Evolutionary conservation across 306 rosid species (phyloP).

Genomic region (Carpinus viminea): DNA sequence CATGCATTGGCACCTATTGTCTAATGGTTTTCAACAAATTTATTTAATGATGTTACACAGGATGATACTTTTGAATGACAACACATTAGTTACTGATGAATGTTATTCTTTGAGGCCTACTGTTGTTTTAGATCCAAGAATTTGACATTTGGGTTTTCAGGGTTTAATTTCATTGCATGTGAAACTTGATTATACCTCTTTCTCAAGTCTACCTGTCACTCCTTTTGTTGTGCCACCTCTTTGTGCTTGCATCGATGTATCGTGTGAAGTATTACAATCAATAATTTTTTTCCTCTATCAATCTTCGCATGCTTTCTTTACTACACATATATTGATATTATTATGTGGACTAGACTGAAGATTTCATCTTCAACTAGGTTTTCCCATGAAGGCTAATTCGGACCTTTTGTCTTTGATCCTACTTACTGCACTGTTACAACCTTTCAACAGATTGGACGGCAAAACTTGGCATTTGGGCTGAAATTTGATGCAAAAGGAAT

Average conservation of each 20-base stretch:
- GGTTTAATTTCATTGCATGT: not conserved
- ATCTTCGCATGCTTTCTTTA: slow-evolving; percentile 9
- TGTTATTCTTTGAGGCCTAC: not conserved
- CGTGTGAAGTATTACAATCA: slow-evolving; percentile 13
- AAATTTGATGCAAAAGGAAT: slow-evolving; percentile 85
- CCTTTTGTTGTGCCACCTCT: not conserved
- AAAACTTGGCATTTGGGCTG: slow-evolving; percentile 76
- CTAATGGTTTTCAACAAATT: not conserved
- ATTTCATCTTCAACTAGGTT: slow-evolving; percentile 7
- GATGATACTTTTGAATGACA: slow-evolving; percentile 15
- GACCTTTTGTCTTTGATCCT: slow-evolving; percentile 21
- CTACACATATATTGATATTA: not conserved
- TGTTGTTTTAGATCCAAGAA: not conserved
- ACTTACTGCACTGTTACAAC: slow-evolving; percentile 20
- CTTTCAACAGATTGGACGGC: slow-evolving; percentile 70
- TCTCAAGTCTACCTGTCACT: not conserved
- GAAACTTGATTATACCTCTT: not conserved
- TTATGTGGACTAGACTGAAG: slow-evolving; percentile 9
- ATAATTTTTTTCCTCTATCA: slow-evolving; percentile 8
- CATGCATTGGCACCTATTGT: not conserved
- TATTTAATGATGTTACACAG: not conserved
- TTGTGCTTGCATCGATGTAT: not conserved
- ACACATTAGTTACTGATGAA: slow-evolving; percentile 12
- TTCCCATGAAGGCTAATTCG: not conserved
- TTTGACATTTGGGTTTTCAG: slow-evolving; percentile 8